A percentile compares a stretch with the other conserved stretches of the same genome.
Evolutionary conservation across 208 protist species (phyloP).

Genomic region (Leishmania tarentolae): DNA sequence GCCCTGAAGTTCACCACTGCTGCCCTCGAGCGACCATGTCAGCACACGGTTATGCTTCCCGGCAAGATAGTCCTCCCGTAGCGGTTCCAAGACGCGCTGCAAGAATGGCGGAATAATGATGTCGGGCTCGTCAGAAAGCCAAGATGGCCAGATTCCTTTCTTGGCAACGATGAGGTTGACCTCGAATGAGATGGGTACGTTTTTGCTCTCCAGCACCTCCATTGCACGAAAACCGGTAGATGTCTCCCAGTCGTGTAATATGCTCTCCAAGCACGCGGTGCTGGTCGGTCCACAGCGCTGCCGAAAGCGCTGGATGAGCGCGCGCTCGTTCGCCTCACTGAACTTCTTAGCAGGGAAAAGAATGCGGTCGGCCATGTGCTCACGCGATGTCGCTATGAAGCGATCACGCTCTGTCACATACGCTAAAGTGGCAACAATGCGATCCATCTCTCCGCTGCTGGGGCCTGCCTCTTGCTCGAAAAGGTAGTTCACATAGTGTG

Average conservation of each 20-base stretch:
- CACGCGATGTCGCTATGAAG: slow-evolving; percentile 72
- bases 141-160: slow-evolving; percentile 81
- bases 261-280: slow-evolving; percentile 84
- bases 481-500: slow-evolving; percentile 74
- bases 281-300: slow-evolving; percentile 69
- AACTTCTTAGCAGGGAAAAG: slow-evolving; percentile 65
- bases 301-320: slow-evolving; percentile 68
- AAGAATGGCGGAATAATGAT: slow-evolving; percentile 43
- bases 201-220: slow-evolving; percentile 41
- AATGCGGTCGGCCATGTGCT: slow-evolving; percentile 83
- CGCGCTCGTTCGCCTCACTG: slow-evolving; percentile 64
- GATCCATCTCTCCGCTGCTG: slow-evolving; percentile 56
- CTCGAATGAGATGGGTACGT: slow-evolving; percentile 39
- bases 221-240: slow-evolving; percentile 51
- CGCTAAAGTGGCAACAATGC: slow-evolving; percentile 57
- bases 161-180: slow-evolving; percentile 70
- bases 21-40: slow-evolving; percentile 83
- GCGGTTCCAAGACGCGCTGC: slow-evolving; percentile 46
- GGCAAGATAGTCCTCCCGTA: slow-evolving; percentile 64
- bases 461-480: slow-evolving; percentile 50
- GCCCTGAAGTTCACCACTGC: slow-evolving; percentile 63
- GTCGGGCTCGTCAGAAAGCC: slow-evolving; percentile 35
- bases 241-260: slow-evolving; percentile 81
- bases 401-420: slow-evolving; percentile 81
- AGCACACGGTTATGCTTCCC: slow-evolving; percentile 64